Base-by-base conservation (phyloP, 805 yeast species). In the Cyberlindnera bimundalis region DNA sequence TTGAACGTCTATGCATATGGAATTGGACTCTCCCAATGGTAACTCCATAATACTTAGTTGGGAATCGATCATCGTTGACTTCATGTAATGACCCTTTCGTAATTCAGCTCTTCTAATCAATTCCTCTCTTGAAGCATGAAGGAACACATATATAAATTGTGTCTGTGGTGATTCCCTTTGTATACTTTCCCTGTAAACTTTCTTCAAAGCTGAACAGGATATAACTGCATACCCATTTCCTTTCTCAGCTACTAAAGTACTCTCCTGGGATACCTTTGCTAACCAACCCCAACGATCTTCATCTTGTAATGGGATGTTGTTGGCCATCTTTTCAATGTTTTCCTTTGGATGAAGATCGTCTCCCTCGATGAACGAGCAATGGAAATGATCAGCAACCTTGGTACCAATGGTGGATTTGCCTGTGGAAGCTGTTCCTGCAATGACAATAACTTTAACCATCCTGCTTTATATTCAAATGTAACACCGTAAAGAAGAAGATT, bases 361-460 rank as follows among this genome's bases (percentile, higher is more conserved):
- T 5, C 98, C 99, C 61, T 93, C 99, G 11, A 89, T 61, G 56
- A 76, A 89, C 2, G 78, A 70, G 35, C 82, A 70, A 3, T 61
- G 44, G 15, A 78, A 70, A 17, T 62, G 55, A 16, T 64, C 45
- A 0, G 82, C 61, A 16, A 90, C 55, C 10, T 61, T 54, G 12
- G 65, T 65, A 0, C 86, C 95, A 16, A 84, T 74, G 2, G 96
- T 86, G 17, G 95, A 72, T 60, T 93, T 93, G 1, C 99, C 99
- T 2, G 96, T 84, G 8, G 98, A 98, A 0, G 96, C 90, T 1
- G 98, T 96, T 0, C 99, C 99, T 11, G 95, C 96, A 8, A 91
- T 78, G 2, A 89, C 79, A 23, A 78, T 61, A 2, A 79, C 76
- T 3, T 38, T 48, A n/a, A 45, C 34, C 40, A 43, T 40, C 21